Base-by-base conservation (phyloP, 2,329 filamentous ascomycete genomes). In the Microcyclospora pomicola region DNA sequence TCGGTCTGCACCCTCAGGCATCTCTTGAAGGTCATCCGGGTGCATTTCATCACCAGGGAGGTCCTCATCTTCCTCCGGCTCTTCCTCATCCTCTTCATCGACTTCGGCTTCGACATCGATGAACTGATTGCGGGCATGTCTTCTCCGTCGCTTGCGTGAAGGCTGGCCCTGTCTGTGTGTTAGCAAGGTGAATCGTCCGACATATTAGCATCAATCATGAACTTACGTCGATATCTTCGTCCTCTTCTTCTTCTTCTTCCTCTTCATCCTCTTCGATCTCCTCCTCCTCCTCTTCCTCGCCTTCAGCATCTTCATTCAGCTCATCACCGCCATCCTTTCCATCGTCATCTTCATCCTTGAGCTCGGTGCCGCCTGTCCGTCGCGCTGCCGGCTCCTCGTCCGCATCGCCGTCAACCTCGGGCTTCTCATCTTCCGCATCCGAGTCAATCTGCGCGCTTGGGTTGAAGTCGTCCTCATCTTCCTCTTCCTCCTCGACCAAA, bases 31-130 rank as follows among this genome's bases (percentile, higher is more conserved):
- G 56, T 96, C 88, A 59, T 94, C 87, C 6, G 84, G 84, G 58
- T 96, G 86, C 46, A 83, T 82, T 58, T 93, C 83, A 40, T 85
- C 85, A 40, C 71, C 85, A 50, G 86, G 79, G 42, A 83, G 77
- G 38, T 93, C 86, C 50, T 92, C 85, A 50, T 95, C 88, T 36
- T 92, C 85, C 47, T 93, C 85, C 44, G 83, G 82, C 48, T 74
- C 80, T 49, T 85, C 82, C 51, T 94, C 86, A 51, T 93, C 86
- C 46, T 93, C 78, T 42, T 82, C 91, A 55, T 96, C 91, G 50
- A 98, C 91, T 64, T 95, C 91, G 59, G 91, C 91, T 69, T 98
- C 91, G 54, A 88, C 84, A 76, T 98, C 91, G 64, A 98, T 78
- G 75, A 95, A 95, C 54, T 81, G 79, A 51, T 84, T 83, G 46